Evolutionary conservation across 768 basidiomycete species (phyloP), one percentile per base, ranked within the genome.

Genomic region (Hericium coralloides): DNA sequence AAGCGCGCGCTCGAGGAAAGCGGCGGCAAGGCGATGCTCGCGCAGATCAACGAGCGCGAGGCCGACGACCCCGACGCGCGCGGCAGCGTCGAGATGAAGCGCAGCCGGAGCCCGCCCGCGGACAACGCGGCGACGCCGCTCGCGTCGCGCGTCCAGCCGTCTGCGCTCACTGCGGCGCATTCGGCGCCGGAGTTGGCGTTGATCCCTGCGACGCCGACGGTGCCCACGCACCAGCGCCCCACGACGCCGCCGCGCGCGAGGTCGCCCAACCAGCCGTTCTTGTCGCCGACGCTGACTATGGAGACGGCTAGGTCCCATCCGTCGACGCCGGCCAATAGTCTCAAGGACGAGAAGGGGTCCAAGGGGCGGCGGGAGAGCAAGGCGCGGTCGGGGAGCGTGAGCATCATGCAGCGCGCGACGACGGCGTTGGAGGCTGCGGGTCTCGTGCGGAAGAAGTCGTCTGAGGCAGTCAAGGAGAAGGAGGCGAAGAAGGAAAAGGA

Each of bases 341-440:
- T 78, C 55, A 84, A 77, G 64, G 61, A 66, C 52, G 53, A 59
- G 54, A 53, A 65, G 45, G 72, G 75, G 36, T 68, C 72, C 45
- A 85, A 81, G 60, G 76, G 77, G 18, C 77, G 84, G 50, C 72
- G 76, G 53, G 73, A 73, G 2, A 71, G 70, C 26, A 94, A 95
- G 68, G 74, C 71, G 23, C 78, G 95, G 15, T 84, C 92, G 2
- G 89, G 92, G 6, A 95, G 94, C 57, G 90, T 98, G 53, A 94
- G 87, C 65, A 97, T 98, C 69, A 90, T 98, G 80, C 95, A 98
- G 64, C 83, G 94, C 23, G 94, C 92, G 0, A 95, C 93, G 2
- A 95, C 92, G 1, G 92, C 89, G 1, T 76, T 93, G 23, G 90
- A 92, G 67, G 92, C 89, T 10, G 88, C 87, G 12, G 88, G 91